Percentiles rank a stretch among this genome's conserved stretches.
These are phyloP conservation scores for Carex sylvatica DNA, from an alignment of 202 grass and related monocot species.

Conservation along the genomic window DNA sequence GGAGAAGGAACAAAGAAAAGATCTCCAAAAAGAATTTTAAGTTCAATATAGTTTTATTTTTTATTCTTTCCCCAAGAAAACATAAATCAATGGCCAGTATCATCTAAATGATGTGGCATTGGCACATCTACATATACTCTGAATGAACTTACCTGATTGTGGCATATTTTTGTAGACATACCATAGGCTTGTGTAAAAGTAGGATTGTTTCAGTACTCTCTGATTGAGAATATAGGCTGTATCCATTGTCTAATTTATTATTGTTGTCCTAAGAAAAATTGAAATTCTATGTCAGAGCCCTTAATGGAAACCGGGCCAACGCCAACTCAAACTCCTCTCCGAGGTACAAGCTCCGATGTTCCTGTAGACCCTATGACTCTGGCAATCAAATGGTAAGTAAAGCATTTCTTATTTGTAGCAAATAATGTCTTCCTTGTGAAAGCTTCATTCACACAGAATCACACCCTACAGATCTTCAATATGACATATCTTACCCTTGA, in stretches of 20 bases:
- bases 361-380: slow-evolving; percentile 44
- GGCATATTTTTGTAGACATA: background rate
- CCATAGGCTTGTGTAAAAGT: background rate
- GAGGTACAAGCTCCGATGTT: slow-evolving; percentile 23
- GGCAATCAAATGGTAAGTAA: slow-evolving; percentile 62
- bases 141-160: background rate
- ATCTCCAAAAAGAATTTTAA: slow-evolving; percentile 11
- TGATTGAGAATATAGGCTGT: background rate
- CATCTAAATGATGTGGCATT: slow-evolving; percentile 5
- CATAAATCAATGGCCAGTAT: background rate
- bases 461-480: slow-evolving; percentile 6
- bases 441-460: background rate
- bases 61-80: slow-evolving; percentile 4
- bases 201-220: background rate
- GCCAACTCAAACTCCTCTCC: slow-evolving; percentile 61
- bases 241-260: background rate
- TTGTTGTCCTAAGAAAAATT: slow-evolving; percentile 2
- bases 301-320: slow-evolving; percentile 73
- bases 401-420: background rate
- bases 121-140: background rate
- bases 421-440: no score
- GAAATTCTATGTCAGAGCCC: slow-evolving; percentile 43
- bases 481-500: background rate
- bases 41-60: background rate
- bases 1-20: background rate